These are phyloP conservation scores for Digitaria exilis DNA, from an alignment of 202 grass and related monocot genomes.

Conservation along the genomic window DNA sequence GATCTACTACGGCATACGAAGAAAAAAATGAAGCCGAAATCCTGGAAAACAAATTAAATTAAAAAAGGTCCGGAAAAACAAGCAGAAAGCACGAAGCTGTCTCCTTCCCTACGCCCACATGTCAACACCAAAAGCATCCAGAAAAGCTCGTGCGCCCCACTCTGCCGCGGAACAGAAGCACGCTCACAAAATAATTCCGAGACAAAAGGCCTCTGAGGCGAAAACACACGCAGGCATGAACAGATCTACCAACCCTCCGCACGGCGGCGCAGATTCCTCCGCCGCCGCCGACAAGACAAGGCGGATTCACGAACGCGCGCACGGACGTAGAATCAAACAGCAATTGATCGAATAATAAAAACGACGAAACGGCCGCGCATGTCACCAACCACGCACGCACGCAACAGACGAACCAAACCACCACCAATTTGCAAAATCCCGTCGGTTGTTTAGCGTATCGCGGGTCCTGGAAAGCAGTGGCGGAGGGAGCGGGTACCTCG, in stretches of 20 bases:
- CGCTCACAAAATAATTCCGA: slow-evolving; percentile 1
- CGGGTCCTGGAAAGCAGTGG: slow-evolving; percentile 9
- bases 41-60: slow-evolving; percentile 22
- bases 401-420: slow-evolving; percentile 4
- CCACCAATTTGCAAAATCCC: slow-evolving; percentile 28
- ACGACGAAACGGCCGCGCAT: neutral
- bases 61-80: slow-evolving; percentile 25
- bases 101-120: slow-evolving; percentile 38
- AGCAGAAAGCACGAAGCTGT: slow-evolving; percentile 41
- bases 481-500: slow-evolving; percentile 44
- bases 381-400: slow-evolving; percentile 2
- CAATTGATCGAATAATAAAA: slow-evolving; percentile 38
- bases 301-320: slow-evolving; percentile 42
- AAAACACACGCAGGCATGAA: slow-evolving; percentile 29
- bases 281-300: neutral
- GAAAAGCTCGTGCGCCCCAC: slow-evolving; percentile 30
- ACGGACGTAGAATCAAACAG: slow-evolving; percentile 33
- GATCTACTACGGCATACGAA: slow-evolving; percentile 15
- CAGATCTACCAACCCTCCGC: slow-evolving; percentile 57
- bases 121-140: slow-evolving; percentile 43
- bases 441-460: slow-evolving; percentile 25
- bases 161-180: slow-evolving; percentile 26
- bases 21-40: slow-evolving; percentile 18
- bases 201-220: neutral
- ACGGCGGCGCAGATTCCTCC: slow-evolving; percentile 40